Base-by-base conservation (phyloP, 164 flowering plant species). In the Vitis rotundifolia region DNA sequence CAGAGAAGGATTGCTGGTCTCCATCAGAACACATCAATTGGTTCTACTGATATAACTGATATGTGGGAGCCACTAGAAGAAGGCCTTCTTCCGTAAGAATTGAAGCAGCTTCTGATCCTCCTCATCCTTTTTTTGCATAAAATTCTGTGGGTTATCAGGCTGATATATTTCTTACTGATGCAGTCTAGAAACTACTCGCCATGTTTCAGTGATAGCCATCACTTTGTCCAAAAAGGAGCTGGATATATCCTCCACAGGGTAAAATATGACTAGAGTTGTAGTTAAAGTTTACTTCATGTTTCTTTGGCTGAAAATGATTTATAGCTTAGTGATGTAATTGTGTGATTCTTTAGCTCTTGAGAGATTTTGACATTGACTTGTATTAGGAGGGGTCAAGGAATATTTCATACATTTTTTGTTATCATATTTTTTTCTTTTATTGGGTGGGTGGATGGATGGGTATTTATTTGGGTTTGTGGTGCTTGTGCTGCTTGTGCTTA, bases 1-100 rank as follows among this genome's bases (percentile, higher is more conserved):
- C 73, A 80, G 82, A 73, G 72, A 61, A 61, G 82, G 63, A 75
- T 68, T 71, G 71, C 69, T 54, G 79, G 69, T 14, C 75, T 81
- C 47, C 82, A 81, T 71, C 84, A 81, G 70, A 70, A 71, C 59
- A 78, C 80, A 6, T 29, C 62, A 1, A 74, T 78, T 69, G 73
- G 80, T 9, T 81, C 84, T 19, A 74, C 66, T 11, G 71, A 76
- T 29, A 81, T 81, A 52, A 81, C 84, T 16, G 84, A 81, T 52
- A 67, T 53, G 28, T 81, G 82, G 82, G 84, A 81, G 69, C 84
- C 84, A 9, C 73, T 81, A 0, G 84, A 81, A 71, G 82, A 81
- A 28, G 84, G 84, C 13, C 84, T 81, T 60, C 73, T 78, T 56
- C 84, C 78, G 82, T 81, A 78, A 68, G 81, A 68, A 48, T 9